phyloP scores from a whole-genome alignment of 306 rosid species.

The Astragalus membranaceus region DNA sequence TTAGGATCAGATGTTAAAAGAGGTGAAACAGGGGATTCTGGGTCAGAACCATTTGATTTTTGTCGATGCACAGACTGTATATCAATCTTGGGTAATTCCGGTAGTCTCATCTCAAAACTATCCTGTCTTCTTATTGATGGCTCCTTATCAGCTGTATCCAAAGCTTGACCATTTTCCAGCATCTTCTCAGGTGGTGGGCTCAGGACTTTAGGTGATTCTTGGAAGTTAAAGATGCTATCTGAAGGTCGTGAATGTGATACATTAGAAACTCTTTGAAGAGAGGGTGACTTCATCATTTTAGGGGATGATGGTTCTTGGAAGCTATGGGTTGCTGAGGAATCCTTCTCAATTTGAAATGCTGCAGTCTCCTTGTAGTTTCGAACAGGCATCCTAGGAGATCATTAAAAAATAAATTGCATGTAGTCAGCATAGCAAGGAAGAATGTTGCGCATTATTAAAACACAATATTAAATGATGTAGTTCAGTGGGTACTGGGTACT shows the following conservation, averaged over 20 bases:
- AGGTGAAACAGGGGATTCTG: slow-evolving; percentile 95
- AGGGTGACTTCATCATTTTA: slow-evolving; percentile 83
- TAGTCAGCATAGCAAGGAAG: neutral
- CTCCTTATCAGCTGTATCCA: slow-evolving; percentile 66
- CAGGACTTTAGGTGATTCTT: slow-evolving; percentile 61
- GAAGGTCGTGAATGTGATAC: slow-evolving; percentile 41
- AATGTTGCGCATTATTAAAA: neutral
- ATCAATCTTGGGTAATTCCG: slow-evolving; percentile 87
- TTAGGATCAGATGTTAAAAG: slow-evolving; percentile 93
- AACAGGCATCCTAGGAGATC: slow-evolving; percentile 72
- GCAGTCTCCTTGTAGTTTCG: slow-evolving; percentile 81
- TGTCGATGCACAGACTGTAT: slow-evolving; percentile 65
- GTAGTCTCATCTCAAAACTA: slow-evolving; percentile 92
- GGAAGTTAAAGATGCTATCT: slow-evolving; percentile 51
- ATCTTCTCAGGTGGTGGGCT: slow-evolving; percentile 83
- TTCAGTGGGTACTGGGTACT: neutral
- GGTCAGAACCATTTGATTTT: slow-evolving; percentile 75
- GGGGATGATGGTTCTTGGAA: slow-evolving; percentile 90
- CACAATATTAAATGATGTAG: neutral
- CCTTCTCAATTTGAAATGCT: slow-evolving; percentile 84
- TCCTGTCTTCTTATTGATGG: slow-evolving; percentile 88
- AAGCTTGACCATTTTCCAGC: slow-evolving; percentile 70
- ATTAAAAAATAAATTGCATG: neutral
- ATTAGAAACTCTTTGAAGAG: slow-evolving; percentile 75
- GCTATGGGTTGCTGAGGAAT: slow-evolving; percentile 74